A percentile compares a stretch with the other conserved stretches of the same genome.
Evolutionary conservation across 805 yeast species (phyloP).

Genomic region (Schwanniomyces occidentalis): DNA sequence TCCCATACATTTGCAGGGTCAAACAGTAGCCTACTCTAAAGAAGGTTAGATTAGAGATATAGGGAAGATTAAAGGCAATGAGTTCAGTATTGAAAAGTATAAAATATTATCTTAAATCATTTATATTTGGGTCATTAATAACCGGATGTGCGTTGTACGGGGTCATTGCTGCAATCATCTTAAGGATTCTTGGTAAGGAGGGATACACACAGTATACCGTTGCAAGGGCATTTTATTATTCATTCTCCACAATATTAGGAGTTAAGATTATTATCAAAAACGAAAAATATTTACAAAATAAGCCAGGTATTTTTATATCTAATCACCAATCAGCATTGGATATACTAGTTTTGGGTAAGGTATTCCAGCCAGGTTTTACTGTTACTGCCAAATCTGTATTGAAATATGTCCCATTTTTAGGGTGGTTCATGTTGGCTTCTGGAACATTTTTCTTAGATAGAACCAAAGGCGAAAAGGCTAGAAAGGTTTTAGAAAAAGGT

Average conservation of each 20-base stretch:
- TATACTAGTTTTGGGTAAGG: slow-evolving; percentile 72
- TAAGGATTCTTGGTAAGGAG: slow-evolving; percentile 70
- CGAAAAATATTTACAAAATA: slow-evolving; percentile 52
- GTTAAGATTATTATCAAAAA: slow-evolving; percentile 68
- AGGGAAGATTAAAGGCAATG: no score
- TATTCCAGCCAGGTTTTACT: slow-evolving; percentile 85
- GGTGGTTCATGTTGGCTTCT: slow-evolving; percentile 93
- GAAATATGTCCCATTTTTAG: slow-evolving; percentile 83
- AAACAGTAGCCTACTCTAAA: no score
- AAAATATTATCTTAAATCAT: slow-evolving; percentile 57
- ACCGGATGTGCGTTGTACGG: slow-evolving; percentile 72
- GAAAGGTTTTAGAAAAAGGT: slow-evolving; percentile 71
- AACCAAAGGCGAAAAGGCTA: slow-evolving; percentile 70
- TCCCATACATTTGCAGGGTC: no score
- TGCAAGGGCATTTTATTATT: slow-evolving; percentile 74
- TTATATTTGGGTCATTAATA: slow-evolving; percentile 53
- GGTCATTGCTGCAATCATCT: slow-evolving; percentile 66
- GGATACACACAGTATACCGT: slow-evolving; percentile 86
- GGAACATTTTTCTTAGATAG: slow-evolving; percentile 93
- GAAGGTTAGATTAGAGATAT: no score
- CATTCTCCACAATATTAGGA: slow-evolving; percentile 64
- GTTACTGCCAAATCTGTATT: slow-evolving; percentile 90
- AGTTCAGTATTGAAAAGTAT: slow-evolving; percentile 13
- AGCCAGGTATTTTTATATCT: slow-evolving; percentile 79
- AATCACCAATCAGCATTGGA: slow-evolving; percentile 94